Evolutionary conservation across 2,329 filamentous ascomycete species (phyloP), one percentile per base, ranked within the genome.

Genomic region (Colletotrichum australisinense): DNA sequence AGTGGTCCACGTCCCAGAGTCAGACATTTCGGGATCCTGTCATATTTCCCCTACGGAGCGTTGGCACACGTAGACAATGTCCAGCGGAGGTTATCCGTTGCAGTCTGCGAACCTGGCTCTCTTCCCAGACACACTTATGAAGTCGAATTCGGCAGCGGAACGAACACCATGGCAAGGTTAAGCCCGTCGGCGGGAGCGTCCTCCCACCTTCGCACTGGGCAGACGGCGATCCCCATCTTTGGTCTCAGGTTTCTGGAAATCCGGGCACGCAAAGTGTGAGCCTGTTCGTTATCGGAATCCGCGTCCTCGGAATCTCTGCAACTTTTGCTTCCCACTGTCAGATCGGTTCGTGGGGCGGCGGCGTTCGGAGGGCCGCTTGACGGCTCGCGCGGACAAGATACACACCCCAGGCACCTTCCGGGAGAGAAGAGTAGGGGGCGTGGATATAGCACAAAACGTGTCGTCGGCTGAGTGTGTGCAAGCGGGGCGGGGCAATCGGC

Each of bases 301-400:
- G 22, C 49, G 30, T 35, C 28, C 46, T 53, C 22, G 46, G 22
- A 49, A 32, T 22, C n/a, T 55, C 28, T 38, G 62, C 46, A n/a
- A 24, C 28, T 49, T 22, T 35, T 32, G 30, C 46, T 26, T n/a
- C 26, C 19, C 35, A 32, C 65, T 60, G 67, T 65, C 67, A 70
- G 53, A 64, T 65, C 60, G 66, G 57, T 63, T 53, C 38, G 65
- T 59, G 69, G 58, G 56, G 55, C 46, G 35, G 69, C 19, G 16
- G 69, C 19, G 7, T n/a, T 67, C 71, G 60, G 67, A 58, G 56
- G 35, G 52, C 67, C 71, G 71, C 67, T 56, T 24, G 32, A 56
- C 53, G 70, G 67, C 67, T 71, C 26, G 55, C 42, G 42, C 46
- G 59, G 42, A 35, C 32, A 12, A 30, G 19, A 22, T 11, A 5